These are phyloP conservation scores for Arthroderma sp. DNA, from an alignment of 2,329 filamentous ascomycete genomes.

Conservation along the genomic window DNA sequence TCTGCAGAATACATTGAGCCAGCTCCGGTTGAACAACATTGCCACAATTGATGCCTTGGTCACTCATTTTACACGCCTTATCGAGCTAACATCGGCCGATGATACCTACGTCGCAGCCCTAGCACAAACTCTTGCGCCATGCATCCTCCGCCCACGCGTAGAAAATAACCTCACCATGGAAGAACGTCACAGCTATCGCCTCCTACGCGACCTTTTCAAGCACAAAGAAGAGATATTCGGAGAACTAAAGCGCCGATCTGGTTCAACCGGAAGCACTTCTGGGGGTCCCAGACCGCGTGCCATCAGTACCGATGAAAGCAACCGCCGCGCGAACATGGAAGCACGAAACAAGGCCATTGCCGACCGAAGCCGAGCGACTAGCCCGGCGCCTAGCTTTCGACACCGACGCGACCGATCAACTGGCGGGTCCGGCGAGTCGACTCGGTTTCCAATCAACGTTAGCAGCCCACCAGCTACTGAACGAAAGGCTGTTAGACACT, in stretches of 20 bases:
- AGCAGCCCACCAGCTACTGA: slow-evolving; percentile 44
- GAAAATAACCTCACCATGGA: slow-evolving; percentile 90
- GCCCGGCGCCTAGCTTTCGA: slow-evolving; percentile 41
- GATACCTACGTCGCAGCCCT: slow-evolving; percentile 69
- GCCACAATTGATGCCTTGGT: slow-evolving; percentile 96
- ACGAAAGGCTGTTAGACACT: slow-evolving; percentile 44
- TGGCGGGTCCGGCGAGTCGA: slow-evolving; percentile 45
- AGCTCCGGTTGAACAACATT: slow-evolving; percentile 91
- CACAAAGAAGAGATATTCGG: slow-evolving; percentile 94
- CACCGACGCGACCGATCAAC: slow-evolving; percentile 74
- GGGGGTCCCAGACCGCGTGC: slow-evolving; percentile 56
- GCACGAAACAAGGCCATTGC: slow-evolving; percentile 72
- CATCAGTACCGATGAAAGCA: slow-evolving; percentile 90
- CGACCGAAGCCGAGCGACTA: slow-evolving; percentile 58
- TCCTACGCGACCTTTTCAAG: slow-evolving; percentile 81
- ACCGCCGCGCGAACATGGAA: slow-evolving; percentile 85
- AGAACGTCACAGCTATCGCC: slow-evolving; percentile 80
- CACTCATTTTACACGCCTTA: slow-evolving; percentile 93
- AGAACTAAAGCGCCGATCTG: slow-evolving; percentile 67
- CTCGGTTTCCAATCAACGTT: slow-evolving; percentile 71
- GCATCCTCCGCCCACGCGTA: slow-evolving; percentile 71
- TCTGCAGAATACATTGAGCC: slow-evolving; percentile 87
- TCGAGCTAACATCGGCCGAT: slow-evolving; percentile 91
- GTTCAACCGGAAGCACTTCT: slow-evolving; percentile 14
- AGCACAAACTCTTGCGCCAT: slow-evolving; percentile 64